Evolutionary conservation across 2,329 filamentous ascomycete species (phyloP).

Genomic region (Spiromastix sp.): DNA sequence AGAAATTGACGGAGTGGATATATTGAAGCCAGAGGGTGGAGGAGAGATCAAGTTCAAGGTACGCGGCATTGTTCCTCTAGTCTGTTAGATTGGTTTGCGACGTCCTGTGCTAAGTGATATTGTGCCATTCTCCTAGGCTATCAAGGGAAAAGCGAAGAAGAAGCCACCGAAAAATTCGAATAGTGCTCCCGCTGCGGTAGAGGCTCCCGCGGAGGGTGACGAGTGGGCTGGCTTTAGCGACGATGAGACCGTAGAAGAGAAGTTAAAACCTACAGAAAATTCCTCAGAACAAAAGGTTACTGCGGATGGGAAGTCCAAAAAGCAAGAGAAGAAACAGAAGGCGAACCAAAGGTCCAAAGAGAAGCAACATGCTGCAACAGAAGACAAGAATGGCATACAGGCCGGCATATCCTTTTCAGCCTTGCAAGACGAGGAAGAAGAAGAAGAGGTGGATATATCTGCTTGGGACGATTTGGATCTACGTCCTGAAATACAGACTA

Average conservation of each 20-base stretch:
- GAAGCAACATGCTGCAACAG: conserved; percentile 10
- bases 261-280: conserved; percentile 8
- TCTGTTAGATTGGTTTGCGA: too few species aligned
- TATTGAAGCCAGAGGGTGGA: conserved; percentile 54
- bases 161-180: conserved; percentile 2
- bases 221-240: conserved; percentile 60
- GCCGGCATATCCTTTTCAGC: conserved; percentile 26
- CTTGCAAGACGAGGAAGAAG: conserved; percentile 34
- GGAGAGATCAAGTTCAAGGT: conserved; percentile 36
- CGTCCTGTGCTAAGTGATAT: conserved; percentile 7
- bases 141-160: conserved; percentile 22
- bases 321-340: conserved; percentile 17
- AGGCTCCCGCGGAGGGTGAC: conserved; percentile 29
- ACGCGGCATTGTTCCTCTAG: too few species aligned
- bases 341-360: conserved; percentile 22
- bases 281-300: conserved; percentile 15
- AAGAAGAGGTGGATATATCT: conserved; percentile 58
- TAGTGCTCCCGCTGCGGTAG: too few species aligned
- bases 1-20: conserved; percentile 81
- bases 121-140: conserved; percentile 23
- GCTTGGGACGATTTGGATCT: conserved; percentile 68
- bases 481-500: conserved; percentile 59
- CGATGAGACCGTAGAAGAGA: conserved; percentile 20
- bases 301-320: conserved; percentile 18
- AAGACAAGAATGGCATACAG: conserved; percentile 16